Base-by-base conservation (phyloP, 768 basidiomycete species). In the Myochromella boudieri region DNA sequence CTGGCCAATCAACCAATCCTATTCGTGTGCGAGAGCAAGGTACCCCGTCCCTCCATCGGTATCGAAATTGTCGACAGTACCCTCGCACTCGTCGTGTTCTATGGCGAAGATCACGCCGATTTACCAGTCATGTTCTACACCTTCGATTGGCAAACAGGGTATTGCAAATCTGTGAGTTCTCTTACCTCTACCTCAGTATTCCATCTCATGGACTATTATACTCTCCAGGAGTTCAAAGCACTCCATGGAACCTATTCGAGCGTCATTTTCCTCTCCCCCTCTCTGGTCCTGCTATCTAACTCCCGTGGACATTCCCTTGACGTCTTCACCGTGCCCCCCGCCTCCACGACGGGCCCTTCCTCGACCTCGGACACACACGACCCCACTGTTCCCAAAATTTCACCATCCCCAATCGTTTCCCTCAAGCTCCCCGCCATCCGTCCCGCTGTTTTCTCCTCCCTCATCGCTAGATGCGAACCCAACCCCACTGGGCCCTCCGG, bases 391-490 rank as follows among this genome's bases (percentile, higher is more conserved):
- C n/a, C n/a, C n/a, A n/a, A n/a, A n/a, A n/a, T n/a, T n/a, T n/a
- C n/a, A n/a, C n/a, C n/a, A n/a, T n/a, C n/a, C n/a, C n/a, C n/a
- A n/a, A n/a, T n/a, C n/a, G n/a, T n/a, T n/a, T n/a, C n/a, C n/a
- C n/a, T n/a, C n/a, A n/a, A n/a, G n/a, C n/a, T n/a, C n/a, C n/a
- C n/a, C n/a, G n/a, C n/a, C n/a, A n/a, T n/a, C n/a, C n/a, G 3
- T 43, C 4, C 50, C 56, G 6, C 49, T 52, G 1, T 38, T 3
- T 48, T 68, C 18, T 45, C 52, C 18, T 43, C 38, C 12, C 63
- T 74, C 6, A 59, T 65, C 14, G 70, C 70, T 45, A 63, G 72
- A 7, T 63, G 65, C 3, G 72, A 78, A 49, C 74, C 72, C 24
- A 75, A 72, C 51, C 73, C 75, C 0, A 51, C 59, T 0, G 49